Evolutionary conservation across 108 stramenopile genomes (phyloP), one percentile per base, ranked within the genome.

Genomic region (Thalassiosira profunda): DNA sequence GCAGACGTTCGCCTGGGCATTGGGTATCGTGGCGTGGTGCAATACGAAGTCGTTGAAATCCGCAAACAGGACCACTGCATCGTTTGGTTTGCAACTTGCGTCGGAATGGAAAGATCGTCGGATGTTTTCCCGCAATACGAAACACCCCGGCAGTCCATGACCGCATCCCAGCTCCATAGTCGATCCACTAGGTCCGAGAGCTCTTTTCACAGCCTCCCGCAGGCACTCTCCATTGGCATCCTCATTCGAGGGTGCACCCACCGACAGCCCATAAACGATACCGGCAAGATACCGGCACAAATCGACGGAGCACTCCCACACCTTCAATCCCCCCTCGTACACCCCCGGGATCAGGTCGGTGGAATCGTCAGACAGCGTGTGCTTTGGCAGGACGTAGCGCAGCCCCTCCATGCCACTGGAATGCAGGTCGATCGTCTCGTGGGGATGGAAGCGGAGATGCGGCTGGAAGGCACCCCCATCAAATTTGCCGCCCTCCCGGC

Each of bases 301-400:
- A 61, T 94, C 93, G 5, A 92, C 5, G 45, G 86, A 87, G 48
- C 93, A 91, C 46, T 94, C 93, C 93, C 93, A 94, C 5, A 92
- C 81, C 42, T 90, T 88, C 24, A 88, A 42, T 8, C 93, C 93
- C 10, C 93, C 93, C 62, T 94, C 93, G 58, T 94, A 94, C 1
- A 86, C 81, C n/a, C 90, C 90, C 17, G 89, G 87, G 10, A 83
- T 83, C 7, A 88, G 29, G 48, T 85, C 86, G n/a, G 80, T 75
- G 26, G 40, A 43, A 18, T 54, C 38, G 30, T 54, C 43, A 41
- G 51, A 40, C 10, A 62, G n/a, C 41, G 49, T 56, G 20, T 56
- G 53, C 5, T 76, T 43, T 26, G 65, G 74, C 4, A 56, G 36
- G 35, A 53, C 15, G 36, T 76, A 67, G 11, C 43, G 45, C 18